Evolutionary conservation across 352 stramenopile genomes (phyloP).

Genomic region (Phytophthora brassicae): DNA sequence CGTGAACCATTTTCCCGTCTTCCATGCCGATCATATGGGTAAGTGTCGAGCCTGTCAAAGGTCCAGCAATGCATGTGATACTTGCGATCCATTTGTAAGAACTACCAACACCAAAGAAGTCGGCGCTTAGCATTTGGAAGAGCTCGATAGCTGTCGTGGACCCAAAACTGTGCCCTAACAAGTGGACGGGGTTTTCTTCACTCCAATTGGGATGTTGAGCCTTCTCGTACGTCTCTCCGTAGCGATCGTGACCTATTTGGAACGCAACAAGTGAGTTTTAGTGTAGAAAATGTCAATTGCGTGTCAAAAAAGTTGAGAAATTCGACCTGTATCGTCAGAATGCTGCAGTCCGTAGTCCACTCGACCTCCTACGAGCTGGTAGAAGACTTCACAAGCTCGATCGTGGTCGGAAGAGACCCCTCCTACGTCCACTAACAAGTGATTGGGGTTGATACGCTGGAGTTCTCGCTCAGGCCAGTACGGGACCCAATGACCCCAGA

Average conservation of each 20-base stretch:
- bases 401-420: constrained; percentile 68
- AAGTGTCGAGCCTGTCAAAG: constrained; percentile 56
- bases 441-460: constrained; percentile 51
- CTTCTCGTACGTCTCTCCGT: constrained; percentile 38
- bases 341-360: constrained; percentile 71
- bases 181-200: constrained; percentile 51
- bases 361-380: constrained; percentile 53
- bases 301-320: too few species aligned
- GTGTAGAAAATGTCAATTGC: constrained; percentile 1
- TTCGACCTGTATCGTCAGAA: constrained; percentile 22
- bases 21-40: constrained; percentile 55
- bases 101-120: constrained; percentile 59
- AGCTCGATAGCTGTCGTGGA: constrained; percentile 70
- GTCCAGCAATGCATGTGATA: constrained; percentile 60
- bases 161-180: constrained; percentile 66
- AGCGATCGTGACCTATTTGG: constrained; percentile 43
- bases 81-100: constrained; percentile 56
- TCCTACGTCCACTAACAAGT: constrained; percentile 61
- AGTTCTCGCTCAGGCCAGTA: constrained; percentile 65
- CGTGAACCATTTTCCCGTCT: constrained; percentile 32
- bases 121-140: constrained; percentile 59
- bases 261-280: constrained; percentile 3
- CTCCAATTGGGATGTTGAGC: constrained; percentile 46
- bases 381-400: constrained; percentile 67
- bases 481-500: constrained; percentile 47